Evolutionary conservation across 192 early-diverging fungal genomes (phyloP), one percentile per base, ranked within the genome.

Genomic region (Coemansia sp.): DNA sequence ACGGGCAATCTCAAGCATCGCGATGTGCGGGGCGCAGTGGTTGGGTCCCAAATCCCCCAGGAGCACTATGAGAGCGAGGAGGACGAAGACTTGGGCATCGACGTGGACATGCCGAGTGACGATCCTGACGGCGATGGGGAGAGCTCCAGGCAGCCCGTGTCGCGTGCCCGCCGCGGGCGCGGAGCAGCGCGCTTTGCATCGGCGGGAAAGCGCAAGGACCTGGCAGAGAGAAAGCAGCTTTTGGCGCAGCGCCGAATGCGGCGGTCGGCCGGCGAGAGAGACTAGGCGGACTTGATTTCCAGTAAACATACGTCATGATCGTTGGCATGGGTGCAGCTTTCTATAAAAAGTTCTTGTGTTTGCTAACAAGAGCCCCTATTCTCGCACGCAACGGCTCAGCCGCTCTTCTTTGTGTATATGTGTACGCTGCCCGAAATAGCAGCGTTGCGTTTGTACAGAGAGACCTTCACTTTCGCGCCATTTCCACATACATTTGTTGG

Each of bases 1-100:
- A 19, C 77, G 47, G 78, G 71, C 19, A 80, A 78, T 44, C 65
- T 90, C 9, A 90, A 86, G 45, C 85, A 85, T 51, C 75, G 88
- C 11, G 84, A 88, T 55, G 51, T 90, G 34, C 64, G 65, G 1
- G 86, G 86, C 28, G 69, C 73, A 13, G 69, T 80, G 43, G 78
- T 90, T n/a, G 75, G 82, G 20, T 85, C 88, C 10, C 83, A 85
- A 58, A 77, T 85, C 16, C 60, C 64, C 9, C 40, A 31, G 17
- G 44, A 43, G 4, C 12, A 14, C 7, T 13, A 31, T 4, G 55
- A 33, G 17, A 26, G 23, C 27, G 46, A 49, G 7, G 33, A 5
- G 37, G 61, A 56, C n/a, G 48, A 46, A 8, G 50, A 46, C 3
- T 38, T 26, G 3, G 59, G 56, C 10, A 52, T 17, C 12, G 17